A percentile compares a stretch with the other conserved stretches of the same genome.
Evolutionary conservation across 1,139 yeast genomes (phyloP).

Genomic region (Yamadazyma triangularis): DNA sequence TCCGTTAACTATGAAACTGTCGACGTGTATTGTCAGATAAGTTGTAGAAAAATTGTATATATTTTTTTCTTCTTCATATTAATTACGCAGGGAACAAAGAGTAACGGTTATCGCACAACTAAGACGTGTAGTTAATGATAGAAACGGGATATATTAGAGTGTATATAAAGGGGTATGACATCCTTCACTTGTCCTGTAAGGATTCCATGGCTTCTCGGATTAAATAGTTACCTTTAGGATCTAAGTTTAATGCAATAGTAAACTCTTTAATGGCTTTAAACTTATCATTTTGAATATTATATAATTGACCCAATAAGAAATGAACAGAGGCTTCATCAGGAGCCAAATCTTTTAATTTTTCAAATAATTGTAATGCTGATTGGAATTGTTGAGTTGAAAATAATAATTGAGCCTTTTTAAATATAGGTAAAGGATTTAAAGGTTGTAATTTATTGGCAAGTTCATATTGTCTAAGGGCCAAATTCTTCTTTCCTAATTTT

Average conservation of each 20-base stretch:
- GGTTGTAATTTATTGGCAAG: conserved; percentile 85
- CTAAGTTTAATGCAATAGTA: conserved; percentile 85
- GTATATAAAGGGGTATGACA: too few relatives aligned
- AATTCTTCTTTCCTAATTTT: conserved; percentile 59
- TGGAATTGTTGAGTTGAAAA: conserved; percentile 68
- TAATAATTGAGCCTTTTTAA: conserved; percentile 81
- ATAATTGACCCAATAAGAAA: conserved; percentile 80
- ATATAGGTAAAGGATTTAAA: conserved; percentile 77
- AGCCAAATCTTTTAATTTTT: conserved; percentile 65
- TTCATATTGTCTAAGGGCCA: conserved; percentile 80
- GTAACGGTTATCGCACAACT: too few relatives aligned
- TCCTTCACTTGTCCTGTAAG: conserved; percentile 25
- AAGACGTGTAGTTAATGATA: too few relatives aligned
- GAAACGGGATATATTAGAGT: too few relatives aligned
- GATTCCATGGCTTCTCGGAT: conserved; percentile 80
- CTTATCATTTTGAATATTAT: conserved; percentile 70
- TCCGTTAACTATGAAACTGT: too few relatives aligned
- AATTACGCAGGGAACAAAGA: too few relatives aligned
- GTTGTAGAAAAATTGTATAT: too few relatives aligned
- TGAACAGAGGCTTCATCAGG: conserved; percentile 97
- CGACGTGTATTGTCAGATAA: too few relatives aligned
- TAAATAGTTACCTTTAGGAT: conserved; percentile 88
- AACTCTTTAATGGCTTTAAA: conserved; percentile 80
- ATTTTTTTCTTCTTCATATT: too few relatives aligned
- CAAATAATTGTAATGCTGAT: conserved; percentile 72